Base-by-base conservation (phyloP, 345 rosid genomes). In the Camelina hispida region DNA sequence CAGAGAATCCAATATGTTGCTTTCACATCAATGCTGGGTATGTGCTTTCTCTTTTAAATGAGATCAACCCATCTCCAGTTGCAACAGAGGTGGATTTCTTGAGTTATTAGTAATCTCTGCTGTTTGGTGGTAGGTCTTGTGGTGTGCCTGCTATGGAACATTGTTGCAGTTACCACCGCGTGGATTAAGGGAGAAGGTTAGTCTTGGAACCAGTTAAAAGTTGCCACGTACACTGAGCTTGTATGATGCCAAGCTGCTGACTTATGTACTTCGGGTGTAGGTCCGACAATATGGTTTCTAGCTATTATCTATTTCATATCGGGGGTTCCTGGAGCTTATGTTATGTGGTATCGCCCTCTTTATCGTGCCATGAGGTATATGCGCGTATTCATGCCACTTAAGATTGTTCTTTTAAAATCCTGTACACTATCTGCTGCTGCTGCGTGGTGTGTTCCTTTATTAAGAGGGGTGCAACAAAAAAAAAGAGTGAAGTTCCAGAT, bases 141-240 rank as follows among this genome's bases (percentile, higher is more conserved):
- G 80, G 68, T 51, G 11, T 90, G 98, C 79, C 89, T 96, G 42
- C 50, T 80, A 48, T 96, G 98, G 98, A 96, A 96, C 82, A 64
- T 96, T 76, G 75, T 91, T 5, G 99, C 97, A 28, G 87, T 89
- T 60, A 89, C 99, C 25, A 71, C 84, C 43, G 92, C 91, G 51
- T 96, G 99, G 99, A 87, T 86, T 71, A 89, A 88, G 81, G 99
- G 97, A 64, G 94, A 90, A 87, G 96, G 99, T 96, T 74, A 38
- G 80, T 71, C 34, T 52, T 55, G 46, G 40, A 62, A 48, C 15
- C 15, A 38, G 34, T 69, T 44, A 38, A 22, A 61, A 10, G 17
- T 40, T 64, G 61, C 76, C 56, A 28, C 46, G 73, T 42, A 56
- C 48, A 40, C 37, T 52, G 50, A 62, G 70, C 38, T 1, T 74